Evolutionary conservation across 2,329 filamentous ascomycete species (phyloP).

Genomic region (Xylariaceae sp.): DNA sequence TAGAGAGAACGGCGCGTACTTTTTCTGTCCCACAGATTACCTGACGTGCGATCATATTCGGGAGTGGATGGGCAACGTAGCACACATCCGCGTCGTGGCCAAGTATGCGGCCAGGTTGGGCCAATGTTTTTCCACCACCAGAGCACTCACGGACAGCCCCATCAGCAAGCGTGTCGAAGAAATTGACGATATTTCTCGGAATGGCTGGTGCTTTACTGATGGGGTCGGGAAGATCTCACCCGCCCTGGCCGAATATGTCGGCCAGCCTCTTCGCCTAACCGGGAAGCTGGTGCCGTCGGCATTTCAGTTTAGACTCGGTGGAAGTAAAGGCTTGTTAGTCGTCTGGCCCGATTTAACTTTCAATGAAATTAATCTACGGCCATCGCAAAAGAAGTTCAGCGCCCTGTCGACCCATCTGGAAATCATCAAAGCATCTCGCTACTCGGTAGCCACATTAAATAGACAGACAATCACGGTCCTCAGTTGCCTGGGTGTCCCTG

Average conservation of each 20-base stretch:
- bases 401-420: slow-evolving; percentile 70
- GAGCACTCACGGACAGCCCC: slow-evolving; percentile 62
- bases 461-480: slow-evolving; percentile 87
- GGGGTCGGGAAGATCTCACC: slow-evolving; percentile 89
- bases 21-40: slow-evolving; percentile 70
- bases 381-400: slow-evolving; percentile 84
- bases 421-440: slow-evolving; percentile 76
- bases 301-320: slow-evolving; percentile 88
- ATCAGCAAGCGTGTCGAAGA: slow-evolving; percentile 54
- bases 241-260: slow-evolving; percentile 69
- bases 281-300: slow-evolving; percentile 65
- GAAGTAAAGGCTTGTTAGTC: slow-evolving; percentile 83
- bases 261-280: slow-evolving; percentile 62
- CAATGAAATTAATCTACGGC: slow-evolving; percentile 70
- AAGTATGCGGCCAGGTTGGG: slow-evolving; percentile 87
- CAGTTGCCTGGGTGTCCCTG: slow-evolving; percentile 68
- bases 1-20: slow-evolving; percentile 85
- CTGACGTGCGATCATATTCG: slow-evolving; percentile 74
- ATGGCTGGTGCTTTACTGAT: slow-evolving; percentile 76
- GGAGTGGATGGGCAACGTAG: slow-evolving; percentile 80
- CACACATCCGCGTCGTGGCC: slow-evolving; percentile 75
- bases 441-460: slow-evolving; percentile 76
- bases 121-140: slow-evolving; percentile 93
- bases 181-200: slow-evolving; percentile 67
- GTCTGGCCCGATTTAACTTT: slow-evolving; percentile 65